phyloP scores from a whole-genome alignment of 2,329 filamentous ascomycete genomes.

The Dactylellina cionopaga region DNA sequence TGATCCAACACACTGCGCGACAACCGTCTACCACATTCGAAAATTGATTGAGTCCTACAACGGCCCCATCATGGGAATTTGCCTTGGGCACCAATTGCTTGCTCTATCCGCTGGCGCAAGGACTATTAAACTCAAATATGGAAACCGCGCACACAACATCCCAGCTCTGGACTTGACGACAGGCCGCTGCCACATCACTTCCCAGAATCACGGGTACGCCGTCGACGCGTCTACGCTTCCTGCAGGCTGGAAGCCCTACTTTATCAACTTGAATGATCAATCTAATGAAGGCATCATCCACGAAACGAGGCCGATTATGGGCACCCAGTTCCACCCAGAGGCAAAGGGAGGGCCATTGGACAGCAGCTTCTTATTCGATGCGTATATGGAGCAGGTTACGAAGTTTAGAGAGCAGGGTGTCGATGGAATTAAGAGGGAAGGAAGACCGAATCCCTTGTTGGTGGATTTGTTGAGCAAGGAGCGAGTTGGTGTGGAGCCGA shows the following conservation, averaged over 20 bases:
- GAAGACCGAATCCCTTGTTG: slow-evolving; percentile 86
- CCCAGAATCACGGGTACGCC: slow-evolving; percentile 97
- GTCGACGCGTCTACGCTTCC: slow-evolving; percentile 86
- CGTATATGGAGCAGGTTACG: slow-evolving; percentile 88
- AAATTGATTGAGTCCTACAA: slow-evolving; percentile 91
- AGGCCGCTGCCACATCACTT: slow-evolving; percentile 97
- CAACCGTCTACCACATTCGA: slow-evolving; percentile 90
- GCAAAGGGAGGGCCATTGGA: slow-evolving; percentile 97
- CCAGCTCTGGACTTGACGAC: slow-evolving; percentile 93
- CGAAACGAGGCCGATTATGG: slow-evolving; percentile 95
- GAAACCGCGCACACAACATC: slow-evolving; percentile 98
- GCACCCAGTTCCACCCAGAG: slow-evolving; percentile 98
- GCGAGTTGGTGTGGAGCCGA: slow-evolving; percentile 86
- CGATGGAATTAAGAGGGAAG: slow-evolving; percentile 71
- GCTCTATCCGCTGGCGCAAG: slow-evolving; percentile 86
- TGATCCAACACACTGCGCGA: slow-evolving; percentile 95
- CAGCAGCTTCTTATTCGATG: slow-evolving; percentile 94
- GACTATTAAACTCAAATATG: slow-evolving; percentile 98
- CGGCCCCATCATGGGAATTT: slow-evolving; percentile 96
- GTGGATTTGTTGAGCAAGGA: slow-evolving; percentile 93
- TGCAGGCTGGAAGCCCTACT: slow-evolving; percentile 94
- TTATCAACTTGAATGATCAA: slow-evolving; percentile 96
- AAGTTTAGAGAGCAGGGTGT: slow-evolving; percentile 68
- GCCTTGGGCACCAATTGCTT: slow-evolving; percentile 94
- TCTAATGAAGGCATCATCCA: slow-evolving; percentile 98